A percentile compares a stretch with the other conserved stretches of the same genome.
Conservation (phyloP, 148 eudicot genomes). For the Agrostemma githago region DNA sequence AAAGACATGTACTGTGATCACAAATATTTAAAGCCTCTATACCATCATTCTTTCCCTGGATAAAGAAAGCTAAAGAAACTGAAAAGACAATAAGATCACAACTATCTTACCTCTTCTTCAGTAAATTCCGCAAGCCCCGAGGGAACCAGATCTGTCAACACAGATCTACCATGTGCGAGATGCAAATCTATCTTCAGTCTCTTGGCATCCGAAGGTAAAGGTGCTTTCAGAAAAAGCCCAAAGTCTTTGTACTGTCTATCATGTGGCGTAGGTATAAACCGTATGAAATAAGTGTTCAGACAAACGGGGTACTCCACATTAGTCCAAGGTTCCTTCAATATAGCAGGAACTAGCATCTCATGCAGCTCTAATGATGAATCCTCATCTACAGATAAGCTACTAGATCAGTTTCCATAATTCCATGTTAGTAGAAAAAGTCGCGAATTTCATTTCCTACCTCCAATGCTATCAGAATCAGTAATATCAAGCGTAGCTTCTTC, state of each 20-base stretch:
- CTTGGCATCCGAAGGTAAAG: slow-evolving; percentile 70
- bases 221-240: slow-evolving; percentile 64
- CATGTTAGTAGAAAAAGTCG: neutral
- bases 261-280: slow-evolving; percentile 59
- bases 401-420: slow-evolving; percentile 7
- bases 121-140: slow-evolving; percentile 46
- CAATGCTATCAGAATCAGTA: slow-evolving; percentile 59
- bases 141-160: slow-evolving; percentile 59
- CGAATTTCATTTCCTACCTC: slow-evolving; percentile 39
- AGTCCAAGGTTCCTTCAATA: slow-evolving; percentile 57
- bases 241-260: slow-evolving; percentile 73
- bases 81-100: neutral
- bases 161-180: slow-evolving; percentile 79
- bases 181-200: slow-evolving; percentile 61
- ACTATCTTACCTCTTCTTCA: slow-evolving; percentile 54
- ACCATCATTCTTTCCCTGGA: slow-evolving; percentile 3
- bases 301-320: slow-evolving; percentile 33
- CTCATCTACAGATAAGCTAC: slow-evolving; percentile 50
- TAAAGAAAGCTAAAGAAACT: neutral
- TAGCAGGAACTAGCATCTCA: slow-evolving; percentile 87
- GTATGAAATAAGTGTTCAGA: slow-evolving; percentile 61
- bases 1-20: neutral
- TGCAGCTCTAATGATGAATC: slow-evolving; percentile 56
- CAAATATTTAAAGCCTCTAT: neutral
- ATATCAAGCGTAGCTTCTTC: slow-evolving; percentile 37